These are phyloP conservation scores for Monosporascus sp. DNA, from an alignment of 2,329 filamentous ascomycete species.

Conservation along the genomic window DNA sequence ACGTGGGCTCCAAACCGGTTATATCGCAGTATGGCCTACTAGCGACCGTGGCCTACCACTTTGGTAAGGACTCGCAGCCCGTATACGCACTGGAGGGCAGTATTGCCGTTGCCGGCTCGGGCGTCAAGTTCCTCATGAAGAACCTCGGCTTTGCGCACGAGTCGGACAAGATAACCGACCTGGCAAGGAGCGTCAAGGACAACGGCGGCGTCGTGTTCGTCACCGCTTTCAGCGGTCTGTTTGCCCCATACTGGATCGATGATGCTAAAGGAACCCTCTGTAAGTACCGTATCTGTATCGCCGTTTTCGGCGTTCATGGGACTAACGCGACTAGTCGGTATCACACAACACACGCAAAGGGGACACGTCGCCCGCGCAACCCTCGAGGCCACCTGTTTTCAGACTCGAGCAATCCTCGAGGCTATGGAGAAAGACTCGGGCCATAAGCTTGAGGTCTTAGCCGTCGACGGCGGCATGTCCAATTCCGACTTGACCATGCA, in stretches of 20 bases:
- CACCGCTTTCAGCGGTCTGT: conserved; percentile 85
- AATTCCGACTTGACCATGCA: conserved; percentile 88
- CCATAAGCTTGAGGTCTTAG: conserved; percentile 67
- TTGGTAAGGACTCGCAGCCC: conserved; percentile 54
- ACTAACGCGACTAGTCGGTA: conserved; percentile 52
- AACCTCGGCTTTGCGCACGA: conserved; percentile 57
- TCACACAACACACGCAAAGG: conserved; percentile 78
- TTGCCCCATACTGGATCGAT: conserved; percentile 93
- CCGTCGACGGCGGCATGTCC: conserved; percentile 85
- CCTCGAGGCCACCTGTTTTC: conserved; percentile 86
- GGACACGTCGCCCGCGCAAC: conserved; percentile 87
- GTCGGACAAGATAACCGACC: conserved; percentile 43
- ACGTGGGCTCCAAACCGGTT: conserved; percentile 78
- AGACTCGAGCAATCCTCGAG: conserved; percentile 86
- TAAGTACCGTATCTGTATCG: conserved; percentile 32
- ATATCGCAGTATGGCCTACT: conserved; percentile 79
- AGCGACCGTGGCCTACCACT: conserved; percentile 83
- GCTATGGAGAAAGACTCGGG: conserved; percentile 86
- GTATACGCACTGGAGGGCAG: conserved; percentile 81
- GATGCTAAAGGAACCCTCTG: conserved; percentile 84
- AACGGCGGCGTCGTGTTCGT: conserved; percentile 84
- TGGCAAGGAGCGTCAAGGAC: conserved; percentile 54
- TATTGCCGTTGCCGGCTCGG: conserved; percentile 75
- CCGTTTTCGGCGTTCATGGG: neutral
- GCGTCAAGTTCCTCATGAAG: conserved; percentile 67